Conservation (phyloP, 2,329 filamentous ascomycete species). For the Talaromyces sp. region DNA sequence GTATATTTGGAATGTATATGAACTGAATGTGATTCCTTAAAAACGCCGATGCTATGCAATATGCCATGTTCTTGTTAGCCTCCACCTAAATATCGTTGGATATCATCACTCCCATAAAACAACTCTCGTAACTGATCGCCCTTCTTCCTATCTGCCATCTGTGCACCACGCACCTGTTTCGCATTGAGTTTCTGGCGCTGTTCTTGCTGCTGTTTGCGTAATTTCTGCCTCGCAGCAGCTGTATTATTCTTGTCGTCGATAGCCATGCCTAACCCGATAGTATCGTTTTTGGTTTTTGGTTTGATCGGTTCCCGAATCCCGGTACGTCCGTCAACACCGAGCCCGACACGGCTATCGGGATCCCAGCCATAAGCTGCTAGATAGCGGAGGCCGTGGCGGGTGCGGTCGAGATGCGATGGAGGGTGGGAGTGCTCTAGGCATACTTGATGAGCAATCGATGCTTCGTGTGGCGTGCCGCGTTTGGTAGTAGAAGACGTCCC, state of each 20-base stretch:
- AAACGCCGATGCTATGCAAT: neutral
- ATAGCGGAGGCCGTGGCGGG: conserved; percentile 50
- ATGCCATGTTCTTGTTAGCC: neutral
- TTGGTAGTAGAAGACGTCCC: conserved; percentile 18
- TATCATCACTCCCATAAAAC: conserved; percentile 70
- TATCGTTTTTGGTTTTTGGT: conserved; percentile 65
- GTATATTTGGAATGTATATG: neutral
- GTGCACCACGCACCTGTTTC: conserved; percentile 62
- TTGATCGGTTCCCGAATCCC: conserved; percentile 76
- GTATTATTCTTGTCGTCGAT: conserved; percentile 22
- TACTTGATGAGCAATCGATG: conserved; percentile 53
- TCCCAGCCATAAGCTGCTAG: conserved; percentile 57
- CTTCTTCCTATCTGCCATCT: conserved; percentile 57
- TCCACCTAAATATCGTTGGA: conserved; percentile 65
- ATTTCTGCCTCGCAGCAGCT: conserved; percentile 22
- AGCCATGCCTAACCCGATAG: conserved; percentile 63
- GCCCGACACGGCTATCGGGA: conserved; percentile 58
- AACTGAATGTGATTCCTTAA: neutral
- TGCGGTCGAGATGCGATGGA: conserved; percentile 55
- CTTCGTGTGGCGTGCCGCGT: conserved; percentile 37
- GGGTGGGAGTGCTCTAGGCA: conserved; percentile 53
- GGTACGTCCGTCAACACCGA: conserved; percentile 62
- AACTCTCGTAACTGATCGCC: conserved; percentile 61
- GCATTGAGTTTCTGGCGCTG: conserved; percentile 57
- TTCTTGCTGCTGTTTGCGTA: conserved; percentile 35